These are phyloP conservation scores for Fusarium acutatum DNA, from an alignment of 2,329 filamentous ascomycete species.

Conservation along the genomic window DNA sequence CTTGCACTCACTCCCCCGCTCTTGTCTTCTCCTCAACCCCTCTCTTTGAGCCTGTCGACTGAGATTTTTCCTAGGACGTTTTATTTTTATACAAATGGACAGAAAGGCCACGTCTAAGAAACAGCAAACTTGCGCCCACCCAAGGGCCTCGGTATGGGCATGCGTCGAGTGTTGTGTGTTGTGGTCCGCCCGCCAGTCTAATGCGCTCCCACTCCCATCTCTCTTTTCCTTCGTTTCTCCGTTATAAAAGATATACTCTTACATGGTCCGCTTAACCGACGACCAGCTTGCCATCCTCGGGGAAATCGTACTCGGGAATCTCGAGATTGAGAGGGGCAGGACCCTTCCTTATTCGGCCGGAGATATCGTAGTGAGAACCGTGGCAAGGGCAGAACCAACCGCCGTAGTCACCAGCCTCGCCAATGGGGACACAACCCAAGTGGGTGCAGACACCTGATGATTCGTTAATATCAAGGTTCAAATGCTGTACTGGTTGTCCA, in stretches of 20 bases:
- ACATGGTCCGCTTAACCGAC: conserved; percentile 78
- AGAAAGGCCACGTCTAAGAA: conserved; percentile 48
- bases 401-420: conserved; percentile 96
- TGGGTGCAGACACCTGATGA: conserved; percentile 92
- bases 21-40: conserved; percentile 12
- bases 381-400: conserved; percentile 99
- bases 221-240: conserved; percentile 11
- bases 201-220: conserved; percentile 22
- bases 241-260: conserved; percentile 37
- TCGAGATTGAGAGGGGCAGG: conserved; percentile 98
- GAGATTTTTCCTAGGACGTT: conserved; percentile 44
- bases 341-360: conserved; percentile 96
- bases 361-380: conserved; percentile 99
- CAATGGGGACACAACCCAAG: conserved; percentile 98
- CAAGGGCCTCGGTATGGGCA: conserved; percentile 27
- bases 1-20: conserved; percentile 21
- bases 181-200: conserved; percentile 36
- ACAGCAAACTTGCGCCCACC: conserved; percentile 42
- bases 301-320: conserved; percentile 91
- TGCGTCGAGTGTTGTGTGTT: conserved; percentile 12
- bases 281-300: conserved; percentile 85
- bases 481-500: background rate
- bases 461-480: conserved; percentile 17
- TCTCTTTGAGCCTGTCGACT: conserved; percentile 31
- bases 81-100: conserved; percentile 51